These are phyloP conservation scores for Juncus inflexus DNA, from an alignment of 176 grass and related monocot genomes.

Conservation along the genomic window DNA sequence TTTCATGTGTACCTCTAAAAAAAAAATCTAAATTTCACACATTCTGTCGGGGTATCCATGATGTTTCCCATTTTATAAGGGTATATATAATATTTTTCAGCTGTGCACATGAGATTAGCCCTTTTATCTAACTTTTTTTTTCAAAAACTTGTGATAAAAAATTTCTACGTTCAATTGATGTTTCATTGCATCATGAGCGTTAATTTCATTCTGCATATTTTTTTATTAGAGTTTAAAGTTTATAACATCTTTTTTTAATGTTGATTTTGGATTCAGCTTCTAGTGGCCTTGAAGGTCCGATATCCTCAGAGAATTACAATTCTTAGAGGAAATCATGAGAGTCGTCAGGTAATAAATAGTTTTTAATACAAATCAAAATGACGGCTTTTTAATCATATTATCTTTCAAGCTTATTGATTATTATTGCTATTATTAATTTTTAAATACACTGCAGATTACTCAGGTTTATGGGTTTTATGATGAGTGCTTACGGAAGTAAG, in stretches of 20 bases:
- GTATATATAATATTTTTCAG: no score
- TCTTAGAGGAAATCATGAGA: conserved; percentile 76
- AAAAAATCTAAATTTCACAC: no score
- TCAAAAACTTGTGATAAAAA: no score
- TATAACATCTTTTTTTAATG: neutral
- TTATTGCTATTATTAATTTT: neutral
- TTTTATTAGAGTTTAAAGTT: neutral
- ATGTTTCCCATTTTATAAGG: no score
- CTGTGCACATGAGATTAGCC: no score
- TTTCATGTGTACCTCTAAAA: no score
- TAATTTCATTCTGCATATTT: no score
- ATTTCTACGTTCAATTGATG: no score
- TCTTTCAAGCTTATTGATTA: no score
- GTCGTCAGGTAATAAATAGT: conserved; percentile 39
- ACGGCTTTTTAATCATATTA: neutral
- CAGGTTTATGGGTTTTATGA: conserved; percentile 81
- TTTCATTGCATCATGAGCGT: no score
- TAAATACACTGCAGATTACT: conserved; percentile 50
- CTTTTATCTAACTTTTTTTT: no score
- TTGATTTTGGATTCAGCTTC: conserved; percentile 33
- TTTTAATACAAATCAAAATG: conserved; percentile 3
- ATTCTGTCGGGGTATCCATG: no score
- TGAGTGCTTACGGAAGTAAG: conserved; percentile 62
- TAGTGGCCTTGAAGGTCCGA: conserved; percentile 58
- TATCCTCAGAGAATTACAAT: conserved; percentile 67